Evolutionary conservation across 1,284 basidiomycete species (phyloP).

Genomic region (Pholiota adiposa): DNA sequence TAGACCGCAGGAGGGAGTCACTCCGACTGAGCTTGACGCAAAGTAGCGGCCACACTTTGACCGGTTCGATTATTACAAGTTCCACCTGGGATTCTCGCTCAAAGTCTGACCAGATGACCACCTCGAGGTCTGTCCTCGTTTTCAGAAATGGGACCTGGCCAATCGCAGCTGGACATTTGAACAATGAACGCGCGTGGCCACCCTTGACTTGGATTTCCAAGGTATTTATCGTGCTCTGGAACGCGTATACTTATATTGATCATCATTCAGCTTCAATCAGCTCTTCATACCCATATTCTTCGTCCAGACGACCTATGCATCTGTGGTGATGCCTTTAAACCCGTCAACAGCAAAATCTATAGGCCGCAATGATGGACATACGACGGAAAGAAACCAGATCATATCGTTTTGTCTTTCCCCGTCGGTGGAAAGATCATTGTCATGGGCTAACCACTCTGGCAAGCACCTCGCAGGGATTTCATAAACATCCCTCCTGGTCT

Average conservation of each 20-base stretch:
- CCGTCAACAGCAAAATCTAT: not conserved
- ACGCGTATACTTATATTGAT: not conserved
- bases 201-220: not conserved
- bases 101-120: not conserved
- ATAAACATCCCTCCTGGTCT: not conserved
- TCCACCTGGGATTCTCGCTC: not conserved
- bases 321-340: not conserved
- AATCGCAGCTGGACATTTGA: not conserved
- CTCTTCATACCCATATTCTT: not conserved
- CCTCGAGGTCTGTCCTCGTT: not conserved
- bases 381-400: not conserved
- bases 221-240: constrained; percentile 1
- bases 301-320: not conserved
- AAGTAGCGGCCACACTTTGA: constrained; percentile 5
- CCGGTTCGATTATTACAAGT: constrained; percentile 14
- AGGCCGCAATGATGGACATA: not conserved
- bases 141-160: not conserved
- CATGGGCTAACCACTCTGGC: not conserved
- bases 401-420: not conserved
- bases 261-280: not conserved
- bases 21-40: not conserved
- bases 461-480: not conserved
- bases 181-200: not conserved
- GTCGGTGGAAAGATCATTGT: constrained; percentile 1
- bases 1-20: not conserved